Evolutionary conservation across 202 grass and related monocot species (phyloP).

Genomic region (Zoysia matrella): DNA sequence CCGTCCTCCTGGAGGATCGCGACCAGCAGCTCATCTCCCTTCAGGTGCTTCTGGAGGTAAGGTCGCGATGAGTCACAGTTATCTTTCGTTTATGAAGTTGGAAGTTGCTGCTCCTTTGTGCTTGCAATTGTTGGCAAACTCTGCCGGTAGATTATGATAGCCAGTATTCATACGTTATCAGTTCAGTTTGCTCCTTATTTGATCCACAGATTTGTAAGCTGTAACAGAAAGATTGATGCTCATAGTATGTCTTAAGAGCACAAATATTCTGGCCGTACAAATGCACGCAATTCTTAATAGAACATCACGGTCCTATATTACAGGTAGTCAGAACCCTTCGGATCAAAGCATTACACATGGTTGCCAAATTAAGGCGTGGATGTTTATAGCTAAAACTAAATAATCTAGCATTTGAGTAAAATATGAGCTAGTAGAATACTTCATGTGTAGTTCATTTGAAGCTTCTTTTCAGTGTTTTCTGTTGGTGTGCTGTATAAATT

Average conservation of each 20-base stretch:
- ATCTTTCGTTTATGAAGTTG: not conserved
- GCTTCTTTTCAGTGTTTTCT: not conserved
- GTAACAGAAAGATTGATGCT: not conserved
- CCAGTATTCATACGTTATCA: not conserved
- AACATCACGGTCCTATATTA: not conserved
- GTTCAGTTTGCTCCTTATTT: slow-evolving; percentile 12
- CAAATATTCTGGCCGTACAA: not conserved
- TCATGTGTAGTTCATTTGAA: not conserved
- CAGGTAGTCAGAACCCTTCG: not conserved
- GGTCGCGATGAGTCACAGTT: slow-evolving; percentile 4
- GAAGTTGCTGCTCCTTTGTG: not conserved
- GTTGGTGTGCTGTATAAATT: not conserved
- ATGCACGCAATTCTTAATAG: not conserved
- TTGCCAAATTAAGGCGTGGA: not conserved
- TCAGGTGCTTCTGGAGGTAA: slow-evolving; percentile 78
- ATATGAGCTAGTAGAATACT: too few relatives aligned
- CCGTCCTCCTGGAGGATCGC: slow-evolving; percentile 73
- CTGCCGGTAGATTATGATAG: not conserved
- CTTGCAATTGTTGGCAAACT: slow-evolving; percentile 15
- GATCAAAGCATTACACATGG: not conserved
- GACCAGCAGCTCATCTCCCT: slow-evolving; percentile 77
- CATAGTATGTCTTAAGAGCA: not conserved
- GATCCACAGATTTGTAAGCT: not conserved
- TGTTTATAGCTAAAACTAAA: not conserved
- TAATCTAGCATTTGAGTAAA: too few relatives aligned